Percentiles rank a stretch among this genome's conserved stretches.
Conservation (phyloP, 2,329 filamentous ascomycete genomes). For the Venturia effusa region DNA sequence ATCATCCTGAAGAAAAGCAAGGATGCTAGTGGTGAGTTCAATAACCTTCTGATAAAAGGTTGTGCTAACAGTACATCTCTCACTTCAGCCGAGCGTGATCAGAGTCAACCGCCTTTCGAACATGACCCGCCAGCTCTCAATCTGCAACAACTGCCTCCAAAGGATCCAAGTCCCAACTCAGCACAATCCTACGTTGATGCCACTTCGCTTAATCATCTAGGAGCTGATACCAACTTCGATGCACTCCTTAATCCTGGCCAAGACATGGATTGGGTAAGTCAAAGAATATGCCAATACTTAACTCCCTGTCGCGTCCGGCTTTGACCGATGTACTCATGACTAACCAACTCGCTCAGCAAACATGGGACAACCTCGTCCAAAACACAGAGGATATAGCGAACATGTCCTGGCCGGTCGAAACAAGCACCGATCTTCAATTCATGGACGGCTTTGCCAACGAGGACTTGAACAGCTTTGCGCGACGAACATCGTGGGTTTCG, state of each 20-base stretch:
- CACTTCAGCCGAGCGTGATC: background rate
- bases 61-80: background rate
- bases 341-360: background rate
- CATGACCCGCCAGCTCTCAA: background rate
- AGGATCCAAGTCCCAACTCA: background rate
- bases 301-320: too few species aligned
- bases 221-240: background rate
- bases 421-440: background rate
- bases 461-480: background rate
- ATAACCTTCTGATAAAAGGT: background rate
- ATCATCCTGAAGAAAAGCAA: slow-evolving; percentile 6
- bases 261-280: background rate
- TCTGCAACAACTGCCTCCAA: background rate
- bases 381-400: background rate
- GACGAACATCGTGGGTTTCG: background rate
- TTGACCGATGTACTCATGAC: background rate
- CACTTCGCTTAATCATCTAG: background rate
- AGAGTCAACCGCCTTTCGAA: background rate
- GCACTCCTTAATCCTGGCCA: background rate
- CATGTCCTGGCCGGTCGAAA: background rate
- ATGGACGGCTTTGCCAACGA: background rate
- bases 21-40: background rate
- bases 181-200: background rate
- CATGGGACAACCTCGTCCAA: background rate
- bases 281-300: background rate